Conservation (phyloP, 257 asterid genomes). For the Salvia miltiorrhiza region DNA sequence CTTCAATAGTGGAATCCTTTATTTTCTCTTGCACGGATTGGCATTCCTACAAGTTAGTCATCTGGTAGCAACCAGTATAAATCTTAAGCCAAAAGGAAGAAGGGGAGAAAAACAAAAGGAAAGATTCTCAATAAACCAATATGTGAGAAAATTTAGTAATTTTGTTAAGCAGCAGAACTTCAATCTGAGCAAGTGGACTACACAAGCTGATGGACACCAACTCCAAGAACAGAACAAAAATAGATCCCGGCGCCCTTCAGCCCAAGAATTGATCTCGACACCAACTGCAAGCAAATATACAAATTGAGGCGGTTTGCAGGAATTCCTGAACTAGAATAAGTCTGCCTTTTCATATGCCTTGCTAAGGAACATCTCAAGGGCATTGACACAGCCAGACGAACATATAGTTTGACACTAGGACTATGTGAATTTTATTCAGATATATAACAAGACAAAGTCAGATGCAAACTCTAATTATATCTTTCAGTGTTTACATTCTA, state of each 20-base stretch:
- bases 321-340: neutral
- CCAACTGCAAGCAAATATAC: constrained; percentile 14
- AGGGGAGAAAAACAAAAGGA: neutral
- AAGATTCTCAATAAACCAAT: neutral
- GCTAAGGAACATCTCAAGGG: constrained; percentile 7
- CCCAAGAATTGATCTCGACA: constrained; percentile 7
- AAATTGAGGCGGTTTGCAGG: neutral
- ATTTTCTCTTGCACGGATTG: constrained; percentile 6
- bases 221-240: constrained; percentile 8
- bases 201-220: constrained; percentile 20
- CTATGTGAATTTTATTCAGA: constrained; percentile 5
- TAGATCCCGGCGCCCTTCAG: neutral
- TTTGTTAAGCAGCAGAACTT: neutral
- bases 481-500: constrained; percentile 32
- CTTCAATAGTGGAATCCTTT: neutral
- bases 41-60: constrained; percentile 3
- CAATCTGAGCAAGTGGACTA: constrained; percentile 11
- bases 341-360: neutral
- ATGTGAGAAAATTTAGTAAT: constrained; percentile 1
- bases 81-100: constrained; percentile 9
- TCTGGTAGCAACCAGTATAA: constrained; percentile 20
- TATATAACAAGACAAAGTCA: constrained; percentile 19
- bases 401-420: neutral
- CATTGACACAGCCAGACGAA: neutral
- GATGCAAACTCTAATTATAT: constrained; percentile 23